Base-by-base conservation (phyloP, 768 basidiomycete species). In the Kwoniella sp. region DNA sequence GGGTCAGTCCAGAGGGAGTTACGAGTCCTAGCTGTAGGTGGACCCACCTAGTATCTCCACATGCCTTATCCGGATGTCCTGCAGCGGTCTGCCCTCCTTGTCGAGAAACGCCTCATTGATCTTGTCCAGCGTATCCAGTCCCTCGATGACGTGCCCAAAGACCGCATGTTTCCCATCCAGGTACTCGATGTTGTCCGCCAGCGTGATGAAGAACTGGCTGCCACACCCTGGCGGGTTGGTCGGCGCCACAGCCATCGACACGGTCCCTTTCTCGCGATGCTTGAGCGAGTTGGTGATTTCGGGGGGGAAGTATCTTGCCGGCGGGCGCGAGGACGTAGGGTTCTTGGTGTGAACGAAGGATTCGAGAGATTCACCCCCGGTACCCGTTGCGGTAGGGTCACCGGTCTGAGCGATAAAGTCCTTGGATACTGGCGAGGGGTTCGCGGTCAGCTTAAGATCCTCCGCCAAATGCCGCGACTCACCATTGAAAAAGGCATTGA, bases 401-500 rank as follows among this genome's bases (percentile, higher is more conserved):
- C 95, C 95, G 0, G 83, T 80, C 75, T 98, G 95, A 10, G 92
- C 92, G 45, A 99, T 81, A 62, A 99, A 99, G 70, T 96, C 90
- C 75, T 93, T 95, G 32, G 91, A 91, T 8, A 99, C 91, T 95
- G 56, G 56, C 31, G 27, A n/a, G 37, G 26, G 32, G 31, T 32
- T 32, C 31, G 31, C 8, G 31, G 15, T 32, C 31, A 32, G 8
- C 31, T 32, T 32, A 32, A 8, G 15, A 38, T 14, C 5, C 37
- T 38, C 37, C 9, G 4, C 14, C 19, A 25, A 28, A 17, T 15
- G 19, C 14, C 14, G 38, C 15, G 22, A 77, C 85, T 50, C 56
- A 91, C 91, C 90, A 76, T 99, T 96, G 81, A 98, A 98, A 78
- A 99, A 99, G 0, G 89, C 89, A 71, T 91, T 89, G 56, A 95